A percentile compares a stretch with the other conserved stretches of the same genome.
These are phyloP conservation scores for Yarrowia phangngaensis DNA, from an alignment of 805 yeast species.

Conservation along the genomic window DNA sequence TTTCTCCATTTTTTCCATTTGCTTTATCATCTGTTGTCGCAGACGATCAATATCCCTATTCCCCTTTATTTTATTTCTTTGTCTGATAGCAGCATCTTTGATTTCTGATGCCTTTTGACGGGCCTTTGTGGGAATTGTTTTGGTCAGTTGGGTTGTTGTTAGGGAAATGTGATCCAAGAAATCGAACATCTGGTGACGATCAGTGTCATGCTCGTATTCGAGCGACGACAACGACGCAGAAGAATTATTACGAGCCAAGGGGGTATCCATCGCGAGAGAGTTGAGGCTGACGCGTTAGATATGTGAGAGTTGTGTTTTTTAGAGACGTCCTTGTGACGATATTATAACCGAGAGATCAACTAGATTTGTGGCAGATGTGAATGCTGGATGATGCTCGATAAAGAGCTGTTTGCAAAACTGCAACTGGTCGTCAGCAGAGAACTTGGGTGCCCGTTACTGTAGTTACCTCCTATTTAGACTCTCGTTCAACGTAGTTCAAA, in stretches of 20 bases:
- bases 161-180: conserved; percentile 17
- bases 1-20: conserved; percentile 38
- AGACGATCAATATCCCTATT: conserved; percentile 39
- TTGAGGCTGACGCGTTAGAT: too few species aligned
- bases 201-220: conserved; percentile 23
- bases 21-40: conserved; percentile 32
- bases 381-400: too few species aligned
- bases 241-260: conserved; percentile 13
- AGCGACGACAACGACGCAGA: conserved; percentile 26
- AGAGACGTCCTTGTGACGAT: too few species aligned
- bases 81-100: conserved; percentile 25
- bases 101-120: conserved; percentile 19
- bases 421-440: too few species aligned
- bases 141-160: conserved; percentile 24
- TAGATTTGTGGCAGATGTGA: neutral
- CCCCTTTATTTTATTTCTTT: conserved; percentile 26
- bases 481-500: too few species aligned
- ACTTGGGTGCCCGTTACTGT: too few species aligned
- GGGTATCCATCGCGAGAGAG: conserved; percentile 22
- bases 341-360: too few species aligned
- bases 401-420: too few species aligned
- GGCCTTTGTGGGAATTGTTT: conserved; percentile 19
- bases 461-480: too few species aligned
- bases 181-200: conserved; percentile 21
- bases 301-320: neutral